These are phyloP conservation scores for Oryza rufipogon DNA, from an alignment of 176 grass and related monocot species.

Conservation along the genomic window DNA sequence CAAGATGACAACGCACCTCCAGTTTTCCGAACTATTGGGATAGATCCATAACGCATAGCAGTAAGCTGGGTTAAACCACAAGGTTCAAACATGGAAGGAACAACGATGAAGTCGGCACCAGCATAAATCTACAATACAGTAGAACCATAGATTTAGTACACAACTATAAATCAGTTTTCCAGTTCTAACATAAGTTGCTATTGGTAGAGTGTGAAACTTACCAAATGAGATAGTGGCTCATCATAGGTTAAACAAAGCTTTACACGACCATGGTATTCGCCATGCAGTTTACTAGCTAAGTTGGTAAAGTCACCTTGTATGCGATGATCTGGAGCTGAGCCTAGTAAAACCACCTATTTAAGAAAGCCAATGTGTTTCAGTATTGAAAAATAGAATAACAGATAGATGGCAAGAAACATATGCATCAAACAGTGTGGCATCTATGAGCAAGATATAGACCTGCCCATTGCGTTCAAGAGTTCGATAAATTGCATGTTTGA, in stretches of 20 bases:
- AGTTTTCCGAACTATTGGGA: conserved; percentile 92
- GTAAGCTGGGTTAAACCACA: conserved; percentile 95
- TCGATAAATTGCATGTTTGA: conserved; percentile 77
- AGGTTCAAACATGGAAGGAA: conserved; percentile 93
- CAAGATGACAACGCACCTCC: conserved; percentile 58
- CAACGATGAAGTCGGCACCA: conserved; percentile 94
- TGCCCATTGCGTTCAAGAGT: conserved; percentile 83
- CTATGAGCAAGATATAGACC: conserved; percentile 44
- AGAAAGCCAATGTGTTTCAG: conserved; percentile 8
- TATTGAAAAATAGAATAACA: conserved; percentile 10
- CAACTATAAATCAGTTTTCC: conserved; percentile 1
- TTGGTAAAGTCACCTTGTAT: conserved; percentile 85
- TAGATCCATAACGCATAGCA: conserved; percentile 96
- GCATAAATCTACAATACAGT: conserved; percentile 84
- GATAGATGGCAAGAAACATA: conserved; percentile 14
- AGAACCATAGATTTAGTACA: conserved; percentile 22
- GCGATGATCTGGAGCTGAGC: conserved; percentile 87
- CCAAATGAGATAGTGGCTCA: conserved; percentile 91
- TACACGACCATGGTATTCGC: conserved; percentile 63
- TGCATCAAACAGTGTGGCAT: neutral
- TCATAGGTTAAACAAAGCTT: conserved; percentile 90
- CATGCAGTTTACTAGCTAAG: conserved; percentile 71
- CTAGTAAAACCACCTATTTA: conserved; percentile 85
- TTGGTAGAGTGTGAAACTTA: conserved; percentile 37
- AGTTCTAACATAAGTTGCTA: conserved; percentile 2